Conservation (phyloP, 2,329 filamentous ascomycete species). For the Aspergillus ustus region DNA sequence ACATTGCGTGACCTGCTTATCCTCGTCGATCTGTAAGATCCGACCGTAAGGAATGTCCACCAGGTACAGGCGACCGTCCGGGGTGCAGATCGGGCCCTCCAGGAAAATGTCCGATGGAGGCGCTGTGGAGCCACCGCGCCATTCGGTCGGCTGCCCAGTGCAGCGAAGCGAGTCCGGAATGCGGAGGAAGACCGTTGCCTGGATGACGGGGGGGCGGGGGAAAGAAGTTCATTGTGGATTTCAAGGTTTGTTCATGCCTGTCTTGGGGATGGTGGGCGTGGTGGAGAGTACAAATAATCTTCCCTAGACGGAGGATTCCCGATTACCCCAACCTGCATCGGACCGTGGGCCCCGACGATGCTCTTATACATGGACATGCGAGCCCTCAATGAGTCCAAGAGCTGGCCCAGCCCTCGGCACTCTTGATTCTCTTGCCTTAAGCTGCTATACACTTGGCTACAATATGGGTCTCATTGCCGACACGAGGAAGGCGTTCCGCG, state of each 20-base stretch:
- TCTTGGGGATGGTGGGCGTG: background rate
- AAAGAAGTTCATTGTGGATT: conserved; percentile 29
- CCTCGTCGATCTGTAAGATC: conserved; percentile 39
- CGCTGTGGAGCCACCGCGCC: conserved; percentile 41
- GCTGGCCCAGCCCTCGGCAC: too few species aligned
- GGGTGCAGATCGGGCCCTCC: conserved; percentile 43
- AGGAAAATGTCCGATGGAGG: conserved; percentile 45
- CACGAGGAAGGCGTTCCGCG: conserved; percentile 23
- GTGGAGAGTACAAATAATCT: background rate
- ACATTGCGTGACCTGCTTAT: conserved; percentile 36
- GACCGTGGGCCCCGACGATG: too few species aligned
- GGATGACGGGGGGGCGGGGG: conserved; percentile 28
- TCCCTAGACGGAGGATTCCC: background rate
- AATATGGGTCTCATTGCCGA: conserved; percentile 28
- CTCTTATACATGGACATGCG: too few species aligned
- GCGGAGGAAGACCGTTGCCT: conserved; percentile 42
- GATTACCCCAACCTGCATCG: background rate
- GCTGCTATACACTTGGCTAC: too few species aligned
- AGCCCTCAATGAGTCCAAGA: too few species aligned
- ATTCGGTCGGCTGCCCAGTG: conserved; percentile 39
- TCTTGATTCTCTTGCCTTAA: too few species aligned
- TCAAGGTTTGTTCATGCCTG: too few species aligned
- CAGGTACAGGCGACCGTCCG: conserved; percentile 41
- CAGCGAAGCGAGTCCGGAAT: conserved; percentile 44
- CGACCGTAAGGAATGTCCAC: conserved; percentile 49